Evolutionary conservation across 1,139 yeast species (phyloP), one percentile per base, ranked within the genome.

Genomic region (Geotrichum phurueaensis): DNA sequence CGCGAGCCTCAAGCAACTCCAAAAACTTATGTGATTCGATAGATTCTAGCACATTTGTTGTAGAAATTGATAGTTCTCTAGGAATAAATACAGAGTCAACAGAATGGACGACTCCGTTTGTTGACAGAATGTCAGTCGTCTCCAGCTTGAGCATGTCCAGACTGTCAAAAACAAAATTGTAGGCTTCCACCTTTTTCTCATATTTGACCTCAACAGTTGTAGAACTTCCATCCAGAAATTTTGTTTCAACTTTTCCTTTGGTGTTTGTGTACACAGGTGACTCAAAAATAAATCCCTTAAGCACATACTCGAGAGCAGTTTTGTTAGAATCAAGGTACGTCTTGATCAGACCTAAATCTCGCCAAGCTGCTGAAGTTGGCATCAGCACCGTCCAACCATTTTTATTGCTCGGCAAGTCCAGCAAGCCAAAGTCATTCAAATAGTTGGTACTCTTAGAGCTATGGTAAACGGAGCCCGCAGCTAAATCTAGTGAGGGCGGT

Each of bases 91-190:
- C 78, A 12, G 79, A 73, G 54, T 79, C 75, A 4, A 88, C 76
- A 1, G 92, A 84, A 70, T 91, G 98, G 1, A 89, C 82, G 0
- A 92, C 97, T 0, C 98, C 99, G 69, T 87, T 86, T 63, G 82
- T 84, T 71, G 89, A 91, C 20, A 94, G 71, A 9, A 90, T 79
- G 70, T 94, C 97, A 1, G 84, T 77, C 62, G 83, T 80, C 56
- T 79, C 77, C 1, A 70, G 64, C 29, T 63, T 61, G 18, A 61
- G 53, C 1, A 36, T 55, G 10, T 15, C 36, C 20, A 27, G n/a
- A 3, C 23, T 51, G 31, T 53, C 45, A 47, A 53, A 48, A n/a
- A 23, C 50, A 20, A 29, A 29, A n/a, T n/a, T 39, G 47, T 39
- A 39, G 20, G 18, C 3, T n/a, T 18, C 47, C n/a, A 23, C 13